phyloP scores from a whole-genome alignment of 2,329 filamentous ascomycete species.

The Nakataea oryzae region DNA sequence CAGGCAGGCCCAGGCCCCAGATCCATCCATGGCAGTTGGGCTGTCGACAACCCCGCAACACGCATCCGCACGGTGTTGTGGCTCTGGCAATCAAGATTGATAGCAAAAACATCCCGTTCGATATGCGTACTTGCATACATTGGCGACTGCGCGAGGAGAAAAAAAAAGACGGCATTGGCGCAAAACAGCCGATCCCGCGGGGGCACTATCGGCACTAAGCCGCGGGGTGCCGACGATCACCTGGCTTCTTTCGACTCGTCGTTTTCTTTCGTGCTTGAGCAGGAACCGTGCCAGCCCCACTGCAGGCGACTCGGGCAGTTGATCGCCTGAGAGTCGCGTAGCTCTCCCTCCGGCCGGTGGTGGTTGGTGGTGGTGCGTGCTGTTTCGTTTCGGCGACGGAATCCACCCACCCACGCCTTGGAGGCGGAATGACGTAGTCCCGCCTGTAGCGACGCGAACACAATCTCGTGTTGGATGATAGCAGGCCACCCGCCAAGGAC shows the following conservation, averaged over 20 bases:
- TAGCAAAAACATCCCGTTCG: not conserved
- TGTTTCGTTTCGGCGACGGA: not conserved
- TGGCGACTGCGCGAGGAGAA: no score
- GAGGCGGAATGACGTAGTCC: not conserved
- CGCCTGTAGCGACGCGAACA: not conserved
- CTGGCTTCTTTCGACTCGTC: not conserved
- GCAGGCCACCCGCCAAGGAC: no score
- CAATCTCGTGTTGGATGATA: no score
- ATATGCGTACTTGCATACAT: not conserved
- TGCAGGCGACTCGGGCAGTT: not conserved
- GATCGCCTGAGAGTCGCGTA: not conserved
- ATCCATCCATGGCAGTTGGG: no score
- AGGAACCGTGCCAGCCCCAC: no score
- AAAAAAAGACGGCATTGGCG: not conserved
- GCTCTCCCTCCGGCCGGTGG: no score
- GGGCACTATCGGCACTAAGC: not conserved
- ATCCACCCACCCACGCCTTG: not conserved
- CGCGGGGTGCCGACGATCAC: not conserved
- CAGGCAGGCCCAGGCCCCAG: no score
- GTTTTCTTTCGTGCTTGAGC: not conserved
- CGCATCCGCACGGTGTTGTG: no score
- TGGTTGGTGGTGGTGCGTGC: not conserved
- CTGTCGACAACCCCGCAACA: not conserved
- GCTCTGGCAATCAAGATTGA: not conserved
- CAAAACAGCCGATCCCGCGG: not conserved